Evolutionary conservation across 495 filamentous ascomycete species (phyloP).

Genomic region (Xylaria intraflava): DNA sequence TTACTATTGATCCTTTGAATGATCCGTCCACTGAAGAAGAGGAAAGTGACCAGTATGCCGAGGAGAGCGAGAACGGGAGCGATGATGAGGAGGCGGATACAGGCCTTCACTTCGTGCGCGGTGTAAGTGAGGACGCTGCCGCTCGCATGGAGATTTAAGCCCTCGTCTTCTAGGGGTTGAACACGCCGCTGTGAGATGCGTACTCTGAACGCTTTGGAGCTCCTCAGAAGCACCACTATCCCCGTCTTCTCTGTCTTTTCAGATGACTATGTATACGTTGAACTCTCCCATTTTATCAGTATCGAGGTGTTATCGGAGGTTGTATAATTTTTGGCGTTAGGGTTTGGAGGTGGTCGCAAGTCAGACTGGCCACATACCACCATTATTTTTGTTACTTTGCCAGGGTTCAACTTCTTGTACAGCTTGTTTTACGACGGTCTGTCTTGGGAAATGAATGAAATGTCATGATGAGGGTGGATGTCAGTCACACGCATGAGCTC

Average conservation of each 20-base stretch:
- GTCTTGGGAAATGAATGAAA: not conserved
- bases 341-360: not conserved
- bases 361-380: constrained; percentile 1
- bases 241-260: too few relatives aligned
- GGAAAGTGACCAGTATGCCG: constrained; percentile 26
- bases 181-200: not conserved
- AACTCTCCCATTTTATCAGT: not conserved
- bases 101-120: constrained; percentile 50
- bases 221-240: not conserved
- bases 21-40: constrained; percentile 31
- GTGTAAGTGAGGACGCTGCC: constrained; percentile 68
- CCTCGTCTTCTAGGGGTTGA: not conserved
- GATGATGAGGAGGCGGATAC: constrained; percentile 43
- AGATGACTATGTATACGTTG: not conserved
- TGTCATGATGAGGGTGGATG: not conserved
- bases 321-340: constrained; percentile 5
- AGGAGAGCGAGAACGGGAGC: constrained; percentile 46
- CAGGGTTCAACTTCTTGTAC: not conserved
- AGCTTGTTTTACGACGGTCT: not conserved
- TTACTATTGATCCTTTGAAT: constrained; percentile 45
- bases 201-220: not conserved
- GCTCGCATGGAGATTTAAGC: constrained; percentile 59
- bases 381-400: not conserved
- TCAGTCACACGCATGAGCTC: too few relatives aligned
- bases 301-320: not conserved